phyloP scores from a whole-genome alignment of 2,329 filamentous ascomycete species.

The Fusarium oligoseptatum region DNA sequence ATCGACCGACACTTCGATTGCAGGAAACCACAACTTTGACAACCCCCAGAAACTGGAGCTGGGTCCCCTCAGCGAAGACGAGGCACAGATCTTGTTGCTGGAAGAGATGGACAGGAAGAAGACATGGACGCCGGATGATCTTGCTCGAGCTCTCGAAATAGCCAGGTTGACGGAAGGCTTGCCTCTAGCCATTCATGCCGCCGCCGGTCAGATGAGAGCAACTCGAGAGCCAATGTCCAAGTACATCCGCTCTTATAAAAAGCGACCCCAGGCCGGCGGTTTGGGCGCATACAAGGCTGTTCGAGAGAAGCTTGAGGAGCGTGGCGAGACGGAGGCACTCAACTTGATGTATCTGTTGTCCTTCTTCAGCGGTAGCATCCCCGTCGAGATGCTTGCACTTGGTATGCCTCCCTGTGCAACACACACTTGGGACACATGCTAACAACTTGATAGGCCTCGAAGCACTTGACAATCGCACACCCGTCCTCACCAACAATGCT shows the following conservation, averaged over 20 bases:
- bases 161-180: constrained; percentile 39
- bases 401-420: constrained; percentile 11
- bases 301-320: constrained; percentile 37
- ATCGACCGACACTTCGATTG: constrained; percentile 43
- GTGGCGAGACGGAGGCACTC: constrained; percentile 41
- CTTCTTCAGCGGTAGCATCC: constrained; percentile 41
- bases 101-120: constrained; percentile 43
- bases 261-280: constrained; percentile 35
- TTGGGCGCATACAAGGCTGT: constrained; percentile 43
- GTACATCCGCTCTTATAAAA: constrained; percentile 42
- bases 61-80: constrained; percentile 30
- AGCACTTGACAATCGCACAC: constrained; percentile 42
- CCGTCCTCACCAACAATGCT: constrained; percentile 34
- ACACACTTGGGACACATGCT: neutral
- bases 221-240: constrained; percentile 43
- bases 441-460: constrained; percentile 24
- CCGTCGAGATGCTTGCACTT: constrained; percentile 44
- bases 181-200: constrained; percentile 39
- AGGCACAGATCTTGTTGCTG: constrained; percentile 34
- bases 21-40: constrained; percentile 41
- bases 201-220: constrained; percentile 37
- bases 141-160: constrained; percentile 33
- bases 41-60: constrained; percentile 43
- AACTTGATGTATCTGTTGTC: constrained; percentile 44
- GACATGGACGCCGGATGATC: constrained; percentile 41